Evolutionary conservation across 495 filamentous ascomycete genomes (phyloP).

Genomic region (Tuber indicum): DNA sequence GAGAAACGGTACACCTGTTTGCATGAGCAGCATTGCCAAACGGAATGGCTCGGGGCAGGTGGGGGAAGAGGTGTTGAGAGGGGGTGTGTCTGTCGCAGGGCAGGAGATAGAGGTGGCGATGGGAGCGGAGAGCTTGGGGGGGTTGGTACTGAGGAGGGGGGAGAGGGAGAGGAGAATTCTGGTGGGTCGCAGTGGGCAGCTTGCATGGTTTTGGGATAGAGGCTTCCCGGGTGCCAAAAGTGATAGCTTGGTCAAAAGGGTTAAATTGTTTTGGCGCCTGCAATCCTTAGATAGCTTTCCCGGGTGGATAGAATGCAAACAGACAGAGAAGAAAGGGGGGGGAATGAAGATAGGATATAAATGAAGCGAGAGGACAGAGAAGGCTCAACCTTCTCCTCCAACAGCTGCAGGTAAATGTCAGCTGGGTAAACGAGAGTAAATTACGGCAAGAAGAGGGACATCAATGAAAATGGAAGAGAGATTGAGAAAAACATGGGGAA

Average conservation of each 20-base stretch:
- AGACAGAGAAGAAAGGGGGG: not conserved
- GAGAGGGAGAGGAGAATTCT: constrained; percentile 7
- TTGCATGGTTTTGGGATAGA: not conserved
- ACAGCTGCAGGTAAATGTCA: not conserved
- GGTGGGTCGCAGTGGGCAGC: constrained; percentile 5
- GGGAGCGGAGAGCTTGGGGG: constrained; percentile 2
- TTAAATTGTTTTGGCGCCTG: constrained; percentile 4
- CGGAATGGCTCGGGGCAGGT: constrained; percentile 19
- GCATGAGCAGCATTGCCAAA: constrained; percentile 38
- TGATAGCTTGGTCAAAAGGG: not conserved
- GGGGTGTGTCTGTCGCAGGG: not conserved
- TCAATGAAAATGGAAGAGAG: not conserved
- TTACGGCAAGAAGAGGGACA: not conserved
- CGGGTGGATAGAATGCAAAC: not conserved
- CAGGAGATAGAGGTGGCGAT: constrained; percentile 9
- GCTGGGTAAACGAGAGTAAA: not conserved
- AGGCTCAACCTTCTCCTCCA: not conserved
- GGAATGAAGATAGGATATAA: not conserved
- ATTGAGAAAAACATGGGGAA: not conserved
- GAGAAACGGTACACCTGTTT: constrained; percentile 30
- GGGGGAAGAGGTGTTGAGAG: not conserved
- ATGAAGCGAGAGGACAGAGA: not conserved
- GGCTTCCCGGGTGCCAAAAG: not conserved
- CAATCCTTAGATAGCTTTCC: not conserved
- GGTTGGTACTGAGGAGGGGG: not conserved